Percentiles rank a stretch among this genome's conserved stretches.
phyloP scores from a whole-genome alignment of 306 rosid genomes.

The Cicer bijugum region DNA sequence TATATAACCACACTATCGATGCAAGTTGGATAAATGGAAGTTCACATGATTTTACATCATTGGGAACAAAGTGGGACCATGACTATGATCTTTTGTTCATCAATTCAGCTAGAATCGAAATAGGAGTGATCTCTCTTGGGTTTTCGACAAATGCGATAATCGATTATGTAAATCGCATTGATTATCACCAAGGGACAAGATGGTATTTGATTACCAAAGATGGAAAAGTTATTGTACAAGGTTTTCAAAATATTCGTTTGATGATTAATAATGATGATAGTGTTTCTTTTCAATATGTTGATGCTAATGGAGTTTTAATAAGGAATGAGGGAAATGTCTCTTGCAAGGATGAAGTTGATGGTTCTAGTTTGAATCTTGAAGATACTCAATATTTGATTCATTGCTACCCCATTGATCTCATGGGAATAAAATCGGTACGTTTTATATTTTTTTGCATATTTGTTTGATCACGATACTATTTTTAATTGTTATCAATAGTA shows the following conservation, averaged over 20 bases:
- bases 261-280: slow-evolving; percentile 44
- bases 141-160: slow-evolving; percentile 42
- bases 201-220: slow-evolving; percentile 52
- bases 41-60: slow-evolving; percentile 41
- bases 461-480: background rate
- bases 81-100: slow-evolving; percentile 43
- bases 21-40: slow-evolving; percentile 44
- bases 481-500: background rate
- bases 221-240: slow-evolving; percentile 53
- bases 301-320: slow-evolving; percentile 36
- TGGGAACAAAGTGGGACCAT: slow-evolving; percentile 52
- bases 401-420: slow-evolving; percentile 55
- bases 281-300: slow-evolving; percentile 45
- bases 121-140: slow-evolving; percentile 53
- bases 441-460: slow-evolving; percentile 34
- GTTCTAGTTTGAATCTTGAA: slow-evolving; percentile 49
- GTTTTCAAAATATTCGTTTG: slow-evolving; percentile 43
- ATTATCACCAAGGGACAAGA: slow-evolving; percentile 37
- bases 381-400: slow-evolving; percentile 45
- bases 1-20: slow-evolving; percentile 20
- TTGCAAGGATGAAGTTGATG: slow-evolving; percentile 43
- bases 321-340: slow-evolving; percentile 42
- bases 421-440: slow-evolving; percentile 64
- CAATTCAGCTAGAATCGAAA: slow-evolving; percentile 48
- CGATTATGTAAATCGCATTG: slow-evolving; percentile 31